Percentiles rank a stretch among this genome's conserved stretches.
Conservation (phyloP, 768 basidiomycete species). For the Amanita pseudoporphyria region DNA sequence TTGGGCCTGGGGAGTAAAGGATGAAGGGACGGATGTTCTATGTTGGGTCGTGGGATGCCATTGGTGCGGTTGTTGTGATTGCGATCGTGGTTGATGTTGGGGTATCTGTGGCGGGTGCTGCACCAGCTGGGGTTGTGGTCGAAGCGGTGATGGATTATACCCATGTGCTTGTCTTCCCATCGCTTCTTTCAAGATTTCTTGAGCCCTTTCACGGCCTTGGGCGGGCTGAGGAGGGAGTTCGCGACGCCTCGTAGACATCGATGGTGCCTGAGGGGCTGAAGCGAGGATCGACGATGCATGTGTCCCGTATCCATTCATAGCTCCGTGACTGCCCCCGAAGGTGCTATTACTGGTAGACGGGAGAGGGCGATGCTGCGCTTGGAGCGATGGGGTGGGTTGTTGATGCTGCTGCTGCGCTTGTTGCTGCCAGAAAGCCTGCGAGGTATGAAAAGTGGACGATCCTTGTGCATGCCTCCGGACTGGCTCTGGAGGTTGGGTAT, state of each 20-base stretch:
- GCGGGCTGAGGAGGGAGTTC: conserved; percentile 7
- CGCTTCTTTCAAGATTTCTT: conserved; percentile 8
- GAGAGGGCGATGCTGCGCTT: background rate
- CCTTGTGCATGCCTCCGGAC: background rate
- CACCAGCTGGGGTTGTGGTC: conserved; percentile 6
- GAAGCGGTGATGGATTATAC: conserved; percentile 9
- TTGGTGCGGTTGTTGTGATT: background rate
- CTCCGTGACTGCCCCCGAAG: background rate
- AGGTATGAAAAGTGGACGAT: conserved; percentile 1
- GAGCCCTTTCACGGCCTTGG: conserved; percentile 7
- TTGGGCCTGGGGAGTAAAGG: conserved; percentile 10
- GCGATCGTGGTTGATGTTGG: background rate
- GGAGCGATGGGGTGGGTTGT: conserved; percentile 2
- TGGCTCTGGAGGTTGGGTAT: background rate
- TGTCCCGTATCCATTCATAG: background rate
- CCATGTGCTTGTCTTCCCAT: conserved; percentile 4
- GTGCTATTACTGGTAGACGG: conserved; percentile 10
- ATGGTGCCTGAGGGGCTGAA: background rate
- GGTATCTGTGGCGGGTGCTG: conserved; percentile 7
- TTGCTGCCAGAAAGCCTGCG: conserved; percentile 13
- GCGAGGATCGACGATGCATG: background rate
- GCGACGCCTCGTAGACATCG: background rate
- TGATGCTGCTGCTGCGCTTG: conserved; percentile 13
- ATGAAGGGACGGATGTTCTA: background rate
- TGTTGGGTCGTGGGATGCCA: background rate